Conservation (phyloP, 768 basidiomycete species). For the Hortiboletus flavorubellus region DNA sequence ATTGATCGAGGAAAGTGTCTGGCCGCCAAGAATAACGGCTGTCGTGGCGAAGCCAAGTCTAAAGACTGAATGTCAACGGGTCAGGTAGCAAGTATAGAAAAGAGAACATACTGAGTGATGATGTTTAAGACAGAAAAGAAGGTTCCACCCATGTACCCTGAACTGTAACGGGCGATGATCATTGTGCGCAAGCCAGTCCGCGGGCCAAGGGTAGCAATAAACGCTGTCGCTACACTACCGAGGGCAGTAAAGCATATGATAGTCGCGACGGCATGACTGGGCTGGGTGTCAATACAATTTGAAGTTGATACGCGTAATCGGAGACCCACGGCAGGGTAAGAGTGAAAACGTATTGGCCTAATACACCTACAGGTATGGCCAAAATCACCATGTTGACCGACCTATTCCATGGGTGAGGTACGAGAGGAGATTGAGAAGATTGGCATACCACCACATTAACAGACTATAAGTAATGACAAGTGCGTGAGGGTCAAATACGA, state of each 20-base stretch:
- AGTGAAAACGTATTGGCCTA: constrained; percentile 46
- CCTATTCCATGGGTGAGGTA: constrained; percentile 22
- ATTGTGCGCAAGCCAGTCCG: constrained; percentile 52
- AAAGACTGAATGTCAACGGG: neutral
- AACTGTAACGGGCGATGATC: constrained; percentile 47
- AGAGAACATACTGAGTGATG: constrained; percentile 39
- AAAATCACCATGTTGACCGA: constrained; percentile 48
- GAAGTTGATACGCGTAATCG: neutral
- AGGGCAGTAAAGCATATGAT: constrained; percentile 46
- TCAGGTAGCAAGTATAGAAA: neutral
- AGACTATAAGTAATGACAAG: constrained; percentile 29
- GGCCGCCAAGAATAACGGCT: constrained; percentile 51
- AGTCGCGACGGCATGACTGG: constrained; percentile 42
- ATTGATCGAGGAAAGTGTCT: constrained; percentile 46
- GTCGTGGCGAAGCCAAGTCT: constrained; percentile 48
- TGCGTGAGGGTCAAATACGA: neutral
- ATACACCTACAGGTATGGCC: constrained; percentile 48
- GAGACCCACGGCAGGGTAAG: constrained; percentile 43
- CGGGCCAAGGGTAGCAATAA: constrained; percentile 54
- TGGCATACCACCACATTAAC: constrained; percentile 43
- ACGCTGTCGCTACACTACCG: constrained; percentile 41
- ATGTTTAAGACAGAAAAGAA: constrained; percentile 54
- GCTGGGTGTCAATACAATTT: neutral
- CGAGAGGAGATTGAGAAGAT: neutral
- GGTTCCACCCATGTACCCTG: constrained; percentile 46